Evolutionary conservation across 805 yeast species (phyloP).

Genomic region (Martiniozyma abietophila): DNA sequence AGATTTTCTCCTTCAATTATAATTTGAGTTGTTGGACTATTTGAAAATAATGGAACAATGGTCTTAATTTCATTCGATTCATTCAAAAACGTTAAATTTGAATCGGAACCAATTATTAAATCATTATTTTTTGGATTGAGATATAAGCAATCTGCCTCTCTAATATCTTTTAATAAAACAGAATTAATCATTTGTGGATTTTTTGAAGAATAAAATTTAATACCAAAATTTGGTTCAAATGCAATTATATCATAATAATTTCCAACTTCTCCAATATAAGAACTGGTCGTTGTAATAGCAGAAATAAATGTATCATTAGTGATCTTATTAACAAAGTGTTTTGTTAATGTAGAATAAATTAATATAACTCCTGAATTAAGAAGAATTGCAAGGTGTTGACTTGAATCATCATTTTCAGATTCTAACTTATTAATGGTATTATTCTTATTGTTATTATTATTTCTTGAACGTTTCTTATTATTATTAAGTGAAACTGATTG

Average conservation of each 20-base stretch:
- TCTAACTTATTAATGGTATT: too few relatives aligned
- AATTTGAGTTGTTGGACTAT: constrained; percentile 1
- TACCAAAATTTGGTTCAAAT: constrained; percentile 20
- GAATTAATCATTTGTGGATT: constrained; percentile 16
- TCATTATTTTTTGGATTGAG: not conserved
- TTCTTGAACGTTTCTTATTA: constrained; percentile 11
- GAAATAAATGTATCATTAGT: constrained; percentile 23
- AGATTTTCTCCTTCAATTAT: constrained; percentile 1
- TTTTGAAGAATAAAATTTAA: constrained; percentile 19
- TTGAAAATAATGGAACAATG: constrained; percentile 11
- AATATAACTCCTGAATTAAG: constrained; percentile 30
- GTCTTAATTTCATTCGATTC: constrained; percentile 4
- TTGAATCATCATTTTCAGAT: not conserved
- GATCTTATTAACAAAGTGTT: constrained; percentile 30
- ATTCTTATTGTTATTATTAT: constrained; percentile 9
- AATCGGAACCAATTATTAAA: constrained; percentile 8
- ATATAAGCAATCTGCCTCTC: constrained; percentile 4
- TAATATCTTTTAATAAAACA: constrained; percentile 14
- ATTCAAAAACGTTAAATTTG: constrained; percentile 6
- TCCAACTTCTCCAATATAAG: constrained; percentile 11
- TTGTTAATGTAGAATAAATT: constrained; percentile 35
- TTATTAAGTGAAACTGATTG: constrained; percentile 3
- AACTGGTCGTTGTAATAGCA: constrained; percentile 18
- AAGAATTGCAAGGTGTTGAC: constrained; percentile 17
- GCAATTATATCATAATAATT: constrained; percentile 20